Conservation (phyloP, 345 rosid species). For the Eucalyptus sideroxylon region DNA sequence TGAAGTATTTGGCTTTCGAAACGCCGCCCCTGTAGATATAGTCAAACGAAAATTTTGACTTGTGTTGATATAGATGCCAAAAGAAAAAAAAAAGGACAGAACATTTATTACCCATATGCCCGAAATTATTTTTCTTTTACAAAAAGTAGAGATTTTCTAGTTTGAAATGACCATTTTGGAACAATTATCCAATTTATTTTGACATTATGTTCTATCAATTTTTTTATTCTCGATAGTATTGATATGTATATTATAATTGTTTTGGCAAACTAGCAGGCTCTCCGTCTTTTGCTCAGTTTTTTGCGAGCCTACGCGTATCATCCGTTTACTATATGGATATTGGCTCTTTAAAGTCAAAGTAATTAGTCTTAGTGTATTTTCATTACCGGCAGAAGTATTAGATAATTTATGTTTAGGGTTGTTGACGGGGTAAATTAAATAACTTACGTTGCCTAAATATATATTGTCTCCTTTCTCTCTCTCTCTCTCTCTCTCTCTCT, state of each 20-base stretch:
- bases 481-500: neutral
- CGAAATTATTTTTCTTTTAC: neutral
- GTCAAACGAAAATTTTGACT: neutral
- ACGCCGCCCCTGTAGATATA: neutral
- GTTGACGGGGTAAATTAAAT: neutral
- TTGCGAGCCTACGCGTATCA: neutral
- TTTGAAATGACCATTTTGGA: neutral
- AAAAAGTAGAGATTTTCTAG: neutral
- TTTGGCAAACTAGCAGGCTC: neutral
- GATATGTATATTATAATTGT: neutral
- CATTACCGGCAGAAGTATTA: neutral
- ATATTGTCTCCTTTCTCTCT: neutral
- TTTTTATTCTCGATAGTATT: neutral
- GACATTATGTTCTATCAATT: neutral
- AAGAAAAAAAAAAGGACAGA: neutral
- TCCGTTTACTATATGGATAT: neutral
- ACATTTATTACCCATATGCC: neutral
- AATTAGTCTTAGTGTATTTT: neutral
- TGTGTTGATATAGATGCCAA: neutral
- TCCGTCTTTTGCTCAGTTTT: neutral
- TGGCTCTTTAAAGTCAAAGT: neutral
- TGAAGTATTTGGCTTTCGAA: neutral
- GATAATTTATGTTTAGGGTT: neutral
- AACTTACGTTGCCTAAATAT: neutral
- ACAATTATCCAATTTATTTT: neutral